phyloP scores from a whole-genome alignment of 2,329 filamentous ascomycete species.

The Ambrosiella beaveri region DNA sequence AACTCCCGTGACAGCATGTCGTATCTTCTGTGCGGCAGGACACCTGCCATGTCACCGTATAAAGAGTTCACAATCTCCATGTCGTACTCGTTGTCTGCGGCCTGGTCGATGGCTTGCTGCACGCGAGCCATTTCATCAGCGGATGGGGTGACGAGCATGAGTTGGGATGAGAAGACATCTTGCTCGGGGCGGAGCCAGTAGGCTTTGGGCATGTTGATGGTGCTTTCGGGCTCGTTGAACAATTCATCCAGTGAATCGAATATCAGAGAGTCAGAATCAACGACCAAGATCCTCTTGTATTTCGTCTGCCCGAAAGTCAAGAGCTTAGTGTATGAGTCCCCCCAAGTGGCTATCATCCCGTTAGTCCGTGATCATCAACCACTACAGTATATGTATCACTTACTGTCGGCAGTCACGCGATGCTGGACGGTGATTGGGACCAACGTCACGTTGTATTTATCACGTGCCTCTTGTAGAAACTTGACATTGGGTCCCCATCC shows the following conservation, averaged over 20 bases:
- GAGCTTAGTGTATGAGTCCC: constrained; percentile 49
- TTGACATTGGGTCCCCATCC: constrained; percentile 18
- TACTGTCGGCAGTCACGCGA: constrained; percentile 20
- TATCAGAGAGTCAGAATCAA: constrained; percentile 46
- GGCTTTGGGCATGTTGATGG: constrained; percentile 51
- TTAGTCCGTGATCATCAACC: background rate
- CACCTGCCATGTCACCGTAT: constrained; percentile 38
- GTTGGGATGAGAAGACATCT: constrained; percentile 38
- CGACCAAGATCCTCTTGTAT: constrained; percentile 32
- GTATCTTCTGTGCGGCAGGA: constrained; percentile 46
- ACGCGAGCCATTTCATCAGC: constrained; percentile 29
- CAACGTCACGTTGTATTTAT: constrained; percentile 28
- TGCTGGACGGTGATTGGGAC: constrained; percentile 24
- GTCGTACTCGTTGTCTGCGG: constrained; percentile 30
- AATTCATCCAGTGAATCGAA: constrained; percentile 51
- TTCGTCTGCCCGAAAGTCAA: constrained; percentile 49
- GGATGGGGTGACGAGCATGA: constrained; percentile 45
- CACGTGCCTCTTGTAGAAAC: constrained; percentile 25
- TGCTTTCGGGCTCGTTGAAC: constrained; percentile 43
- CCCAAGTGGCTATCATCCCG: constrained; percentile 33
- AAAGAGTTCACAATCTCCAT: constrained; percentile 51
- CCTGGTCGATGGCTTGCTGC: constrained; percentile 15
- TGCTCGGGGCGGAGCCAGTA: constrained; percentile 47
- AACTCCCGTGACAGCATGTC: constrained; percentile 46
- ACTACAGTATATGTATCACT: constrained; percentile 11